Conservation (phyloP, 139 green algal genomes). For the Chlorella sp. region DNA sequence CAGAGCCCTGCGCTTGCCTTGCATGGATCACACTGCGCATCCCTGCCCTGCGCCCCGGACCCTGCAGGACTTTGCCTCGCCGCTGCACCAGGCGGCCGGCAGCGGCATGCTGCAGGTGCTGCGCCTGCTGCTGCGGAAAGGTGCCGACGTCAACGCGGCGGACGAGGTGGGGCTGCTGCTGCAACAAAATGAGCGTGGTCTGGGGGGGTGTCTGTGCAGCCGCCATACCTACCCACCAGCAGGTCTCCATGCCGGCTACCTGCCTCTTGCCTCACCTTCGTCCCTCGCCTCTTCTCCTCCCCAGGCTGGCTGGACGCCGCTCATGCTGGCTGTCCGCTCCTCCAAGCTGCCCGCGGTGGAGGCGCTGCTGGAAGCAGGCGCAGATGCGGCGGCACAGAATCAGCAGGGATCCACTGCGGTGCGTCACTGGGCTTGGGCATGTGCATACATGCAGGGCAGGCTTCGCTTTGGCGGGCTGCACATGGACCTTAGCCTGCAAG, state of each 20-base stretch:
- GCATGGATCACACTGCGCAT: not conserved
- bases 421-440: too few relatives aligned
- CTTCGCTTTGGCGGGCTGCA: too few relatives aligned
- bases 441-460: too few relatives aligned
- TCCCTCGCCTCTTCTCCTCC: too few relatives aligned
- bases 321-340: constrained; percentile 62
- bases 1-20: not conserved
- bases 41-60: not conserved
- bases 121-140: constrained; percentile 46
- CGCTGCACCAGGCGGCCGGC: constrained; percentile 49
- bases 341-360: constrained; percentile 49
- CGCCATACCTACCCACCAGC: too few relatives aligned
- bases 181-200: too few relatives aligned
- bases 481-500: too few relatives aligned
- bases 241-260: too few relatives aligned
- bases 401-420: constrained; percentile 43
- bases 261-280: too few relatives aligned
- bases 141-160: constrained; percentile 22
- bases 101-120: constrained; percentile 39
- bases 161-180: constrained; percentile 15
- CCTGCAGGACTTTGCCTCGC: constrained; percentile 58
- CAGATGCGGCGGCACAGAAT: constrained; percentile 41
- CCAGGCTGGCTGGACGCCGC: constrained; percentile 59
- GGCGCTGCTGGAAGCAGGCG: constrained; percentile 56
- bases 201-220: too few relatives aligned